Evolutionary conservation across 2,329 filamentous ascomycete species (phyloP).

Genomic region (Aspergillus costaricaensis): DNA sequence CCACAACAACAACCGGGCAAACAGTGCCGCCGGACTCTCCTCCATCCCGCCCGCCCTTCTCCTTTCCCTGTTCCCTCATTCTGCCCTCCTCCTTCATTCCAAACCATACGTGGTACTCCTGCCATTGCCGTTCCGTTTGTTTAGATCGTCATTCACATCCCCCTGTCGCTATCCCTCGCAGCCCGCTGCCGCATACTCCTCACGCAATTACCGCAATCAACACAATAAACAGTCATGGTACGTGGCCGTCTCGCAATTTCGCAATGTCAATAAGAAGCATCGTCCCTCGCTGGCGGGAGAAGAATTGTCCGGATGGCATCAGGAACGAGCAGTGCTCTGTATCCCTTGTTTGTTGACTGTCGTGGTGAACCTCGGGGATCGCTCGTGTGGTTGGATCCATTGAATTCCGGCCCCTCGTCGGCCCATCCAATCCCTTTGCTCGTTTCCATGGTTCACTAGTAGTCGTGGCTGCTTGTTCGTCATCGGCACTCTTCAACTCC

Average conservation of each 20-base stretch:
- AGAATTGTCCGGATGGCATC: not conserved
- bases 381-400: constrained; percentile 1
- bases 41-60: constrained; percentile 9
- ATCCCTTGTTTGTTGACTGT: not conserved
- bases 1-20: constrained; percentile 24
- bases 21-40: constrained; percentile 1
- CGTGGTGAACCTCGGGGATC: not conserved
- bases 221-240: constrained; percentile 15
- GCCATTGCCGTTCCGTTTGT: not conserved
- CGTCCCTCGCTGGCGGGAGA: not conserved
- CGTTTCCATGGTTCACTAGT: constrained; percentile 17
- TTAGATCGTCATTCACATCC: not conserved
- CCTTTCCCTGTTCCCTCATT: constrained; percentile 9
- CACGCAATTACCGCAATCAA: not conserved
- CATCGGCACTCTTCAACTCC: not conserved
- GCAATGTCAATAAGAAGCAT: not conserved
- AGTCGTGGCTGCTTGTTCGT: constrained; percentile 1
- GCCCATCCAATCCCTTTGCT: constrained; percentile 15
- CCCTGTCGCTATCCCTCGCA: constrained; percentile 5
- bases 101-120: not conserved
- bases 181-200: constrained; percentile 11
- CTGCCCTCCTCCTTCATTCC: constrained; percentile 10
- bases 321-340: not conserved
- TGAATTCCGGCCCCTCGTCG: constrained; percentile 8
- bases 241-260: constrained; percentile 2